Evolutionary conservation across 768 basidiomycete genomes (phyloP), one percentile per base, ranked within the genome.

Genomic region (Leccinum sublutescens): DNA sequence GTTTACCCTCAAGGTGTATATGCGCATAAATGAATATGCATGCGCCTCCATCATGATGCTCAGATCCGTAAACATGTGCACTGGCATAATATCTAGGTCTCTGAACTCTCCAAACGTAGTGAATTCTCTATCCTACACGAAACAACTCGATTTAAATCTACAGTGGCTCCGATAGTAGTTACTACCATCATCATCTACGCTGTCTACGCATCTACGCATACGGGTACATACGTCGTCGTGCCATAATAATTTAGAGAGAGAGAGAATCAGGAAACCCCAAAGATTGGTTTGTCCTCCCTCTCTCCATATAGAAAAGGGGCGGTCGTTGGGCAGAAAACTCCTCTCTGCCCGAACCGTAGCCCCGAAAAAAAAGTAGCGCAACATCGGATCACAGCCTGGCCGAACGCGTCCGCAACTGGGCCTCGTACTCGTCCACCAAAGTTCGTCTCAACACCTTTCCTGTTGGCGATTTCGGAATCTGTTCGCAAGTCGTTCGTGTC

Each of bases 401-500:
- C 10, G 55, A 58, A 10, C 64, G 58, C 23, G 58, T 58, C 33
- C 64, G 66, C 27, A 49, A 43, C 6, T 54, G 58, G 0, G 63
- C 65, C 67, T 88, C 85, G 63, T 86, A 82, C 43, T 72, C 74
- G 12, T 88, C 87, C 57, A 85, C 82, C 56, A 92, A 70, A 3
- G 80, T 75, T 19, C 88, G 76, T 7, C 88, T 79, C 49, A 91
- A 69, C 1, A 83, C 81, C 74, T 92, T 91, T 1, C 90, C 90
- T 7, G 87, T 89, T 0, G 86, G 85, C 0, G 80, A 82, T 64
- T 89, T 91, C 1, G 89, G 90, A 49, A 91, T 85, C 88, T 59
- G 54, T n/a, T n/a, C 31, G 9, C 49, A n/a, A 19, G 31, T 31
- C n/a, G 23, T 23, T 25, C 19, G 11, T 0, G 19, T 31, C 12